These are phyloP conservation scores for Saturnispora dispora DNA, from an alignment of 805 yeast species.

Conservation along the genomic window DNA sequence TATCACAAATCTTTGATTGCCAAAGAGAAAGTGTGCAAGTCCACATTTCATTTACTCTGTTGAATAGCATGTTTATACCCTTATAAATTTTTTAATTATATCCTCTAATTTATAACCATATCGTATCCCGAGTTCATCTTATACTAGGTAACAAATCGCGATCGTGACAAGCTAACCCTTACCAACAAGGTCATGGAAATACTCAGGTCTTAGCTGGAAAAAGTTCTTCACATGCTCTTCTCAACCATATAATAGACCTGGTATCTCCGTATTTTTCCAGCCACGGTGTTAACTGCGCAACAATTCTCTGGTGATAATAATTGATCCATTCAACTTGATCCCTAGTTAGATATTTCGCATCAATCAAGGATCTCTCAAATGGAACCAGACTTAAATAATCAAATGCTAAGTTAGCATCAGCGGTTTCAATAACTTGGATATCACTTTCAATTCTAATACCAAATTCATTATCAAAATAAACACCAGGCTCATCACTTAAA, in stretches of 20 bases:
- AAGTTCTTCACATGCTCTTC: slow-evolving; percentile 43
- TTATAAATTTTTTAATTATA: too few species aligned
- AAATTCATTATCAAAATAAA: slow-evolving; percentile 77
- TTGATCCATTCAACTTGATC: slow-evolving; percentile 68
- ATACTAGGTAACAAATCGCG: too few species aligned
- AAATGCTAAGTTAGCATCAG: slow-evolving; percentile 44
- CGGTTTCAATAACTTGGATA: slow-evolving; percentile 43
- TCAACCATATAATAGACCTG: slow-evolving; percentile 62
- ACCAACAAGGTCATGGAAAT: too few species aligned
- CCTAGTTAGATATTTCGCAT: slow-evolving; percentile 40
- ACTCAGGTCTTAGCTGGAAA: neutral
- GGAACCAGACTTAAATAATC: slow-evolving; percentile 85
- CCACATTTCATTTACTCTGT: neutral
- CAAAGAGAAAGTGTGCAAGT: neutral
- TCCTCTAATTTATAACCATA: neutral
- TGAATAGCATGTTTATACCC: neutral
- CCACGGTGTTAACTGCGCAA: slow-evolving; percentile 40
- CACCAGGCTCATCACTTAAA: slow-evolving; percentile 91
- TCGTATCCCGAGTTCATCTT: neutral
- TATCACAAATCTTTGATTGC: slow-evolving; percentile 18
- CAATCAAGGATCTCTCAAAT: slow-evolving; percentile 68
- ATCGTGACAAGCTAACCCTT: too few species aligned
- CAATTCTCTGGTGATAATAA: slow-evolving; percentile 49
- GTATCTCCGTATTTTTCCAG: slow-evolving; percentile 47
- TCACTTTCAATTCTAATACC: slow-evolving; percentile 90